Base-by-base conservation (phyloP, 352 stramenopile species). In the Pythium sukuiense region DNA sequence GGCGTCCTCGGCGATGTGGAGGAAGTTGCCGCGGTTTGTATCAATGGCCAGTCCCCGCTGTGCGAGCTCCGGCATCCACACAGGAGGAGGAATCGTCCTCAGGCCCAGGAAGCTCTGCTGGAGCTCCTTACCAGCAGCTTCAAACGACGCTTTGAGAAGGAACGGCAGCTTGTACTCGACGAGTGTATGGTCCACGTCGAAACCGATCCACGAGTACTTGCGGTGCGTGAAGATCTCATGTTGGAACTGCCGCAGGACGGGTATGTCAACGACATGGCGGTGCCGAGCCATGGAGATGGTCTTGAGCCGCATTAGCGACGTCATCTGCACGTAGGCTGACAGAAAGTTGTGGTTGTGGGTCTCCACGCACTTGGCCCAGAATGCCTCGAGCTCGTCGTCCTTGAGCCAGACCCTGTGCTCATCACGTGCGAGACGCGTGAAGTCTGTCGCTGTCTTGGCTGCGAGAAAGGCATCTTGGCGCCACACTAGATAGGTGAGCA, bases 121-220 rank as follows among this genome's bases (percentile, higher is more conserved):
- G 6, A 87, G 65, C 26, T 87, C 67, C 27, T 76, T 83, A 6
- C 54, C 67, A 11, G 78, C 78, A 63, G 72, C 70, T 13, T 67
- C 59, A 41, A 87, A 87, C 33, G 73, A 82, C 9, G 58, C 62
- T 55, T 76, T 74, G 37, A 87, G 71, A 41, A 84, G 45, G 46
- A 74, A 72, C 9, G 77, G 76, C 14, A 83, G 37, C 18, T 75
- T 73, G 68, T 81, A 84, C 61, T 87, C 76, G 20, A 78, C 76
- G 1, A 84, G 68, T 3, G 76, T 84, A 62, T 87, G 78, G 63
- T 87, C 78, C 1, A 87, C 76, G 39, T 87, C 73, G 48, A 87
- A 87, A 14, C 78, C 78, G 55, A 87, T 76, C 78, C 78, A 87
- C n/a, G 64, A 73, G 67, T 87, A 87, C 8, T 67, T 56, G 29